Conservation (phyloP, 306 rosid species). For the Mimosa pudica region DNA sequence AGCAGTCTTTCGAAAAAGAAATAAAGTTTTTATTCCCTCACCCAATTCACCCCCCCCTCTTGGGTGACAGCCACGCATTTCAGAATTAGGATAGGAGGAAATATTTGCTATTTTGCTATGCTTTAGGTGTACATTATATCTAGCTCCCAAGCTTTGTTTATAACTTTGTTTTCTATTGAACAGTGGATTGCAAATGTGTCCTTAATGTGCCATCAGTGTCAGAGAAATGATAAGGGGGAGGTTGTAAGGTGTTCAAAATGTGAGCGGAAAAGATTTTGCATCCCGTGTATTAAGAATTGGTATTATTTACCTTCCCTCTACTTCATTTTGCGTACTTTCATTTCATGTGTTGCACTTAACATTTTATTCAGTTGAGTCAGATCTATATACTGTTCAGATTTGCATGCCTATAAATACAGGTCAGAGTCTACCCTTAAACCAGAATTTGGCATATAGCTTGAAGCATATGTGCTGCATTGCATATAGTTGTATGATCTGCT, state of each 20-base stretch:
- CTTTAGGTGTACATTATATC: constrained; percentile 8
- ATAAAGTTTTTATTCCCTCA: no score
- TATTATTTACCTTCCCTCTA: constrained; percentile 28
- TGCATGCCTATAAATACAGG: not conserved
- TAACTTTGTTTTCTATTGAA: constrained; percentile 25
- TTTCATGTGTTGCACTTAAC: not conserved
- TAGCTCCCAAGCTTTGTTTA: not conserved
- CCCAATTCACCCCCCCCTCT: no score
- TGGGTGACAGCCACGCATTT: no score
- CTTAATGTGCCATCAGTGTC: constrained; percentile 90
- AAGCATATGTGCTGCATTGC: not conserved
- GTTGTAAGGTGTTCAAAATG: constrained; percentile 61
- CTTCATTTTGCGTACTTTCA: constrained; percentile 8
- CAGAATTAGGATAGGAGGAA: not conserved
- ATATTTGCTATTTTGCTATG: not conserved
- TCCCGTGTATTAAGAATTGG: constrained; percentile 59
- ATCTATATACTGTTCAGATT: not conserved
- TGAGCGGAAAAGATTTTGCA: constrained; percentile 60
- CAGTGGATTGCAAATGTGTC: constrained; percentile 52
- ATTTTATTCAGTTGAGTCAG: constrained; percentile 5
- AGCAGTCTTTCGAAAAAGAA: no score
- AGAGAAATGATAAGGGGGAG: constrained; percentile 76
- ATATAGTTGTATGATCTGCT: not conserved
- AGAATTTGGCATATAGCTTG: not conserved
- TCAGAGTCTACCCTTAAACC: not conserved